These are phyloP conservation scores for Fusarium kyushuense DNA, from an alignment of 2,329 filamentous ascomycete species.

Conservation along the genomic window DNA sequence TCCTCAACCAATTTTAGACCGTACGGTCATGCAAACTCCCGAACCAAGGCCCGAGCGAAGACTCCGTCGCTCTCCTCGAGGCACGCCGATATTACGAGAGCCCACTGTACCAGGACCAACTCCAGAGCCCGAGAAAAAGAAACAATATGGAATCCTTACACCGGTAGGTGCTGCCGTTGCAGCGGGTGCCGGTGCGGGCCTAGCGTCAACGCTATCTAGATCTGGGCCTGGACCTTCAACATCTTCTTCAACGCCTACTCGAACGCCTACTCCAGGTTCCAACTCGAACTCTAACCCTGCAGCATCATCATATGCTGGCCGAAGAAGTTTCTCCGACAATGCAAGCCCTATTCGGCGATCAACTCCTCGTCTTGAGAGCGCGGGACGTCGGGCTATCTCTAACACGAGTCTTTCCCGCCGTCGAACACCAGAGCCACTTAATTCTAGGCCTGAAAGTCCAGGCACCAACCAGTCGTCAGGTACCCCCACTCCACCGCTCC, in stretches of 20 bases:
- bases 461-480: conserved; percentile 57
- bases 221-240: conserved; percentile 18
- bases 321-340: conserved; percentile 57
- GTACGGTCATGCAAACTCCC: conserved; percentile 45
- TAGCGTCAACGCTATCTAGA: conserved; percentile 36
- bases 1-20: conserved; percentile 41
- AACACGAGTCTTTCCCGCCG: conserved; percentile 66
- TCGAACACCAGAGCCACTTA: conserved; percentile 65
- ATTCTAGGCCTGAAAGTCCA: conserved; percentile 73
- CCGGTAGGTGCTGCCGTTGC: conserved; percentile 26
- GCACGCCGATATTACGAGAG: conserved; percentile 57
- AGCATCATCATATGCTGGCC: conserved; percentile 19
- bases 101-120: conserved; percentile 53
- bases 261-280: conserved; percentile 28
- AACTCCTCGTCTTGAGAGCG: conserved; percentile 42
- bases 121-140: conserved; percentile 61
- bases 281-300: conserved; percentile 25
- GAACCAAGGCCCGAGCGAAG: conserved; percentile 47
- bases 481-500: conserved; percentile 74
- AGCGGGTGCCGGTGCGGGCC: conserved; percentile 30
- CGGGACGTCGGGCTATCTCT: conserved; percentile 60
- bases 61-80: conserved; percentile 51
- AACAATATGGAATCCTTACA: conserved; percentile 50
- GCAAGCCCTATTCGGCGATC: conserved; percentile 36
- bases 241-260: conserved; percentile 29